Evolutionary conservation across 1,139 yeast species (phyloP).

Genomic region (Pichia sp.): DNA sequence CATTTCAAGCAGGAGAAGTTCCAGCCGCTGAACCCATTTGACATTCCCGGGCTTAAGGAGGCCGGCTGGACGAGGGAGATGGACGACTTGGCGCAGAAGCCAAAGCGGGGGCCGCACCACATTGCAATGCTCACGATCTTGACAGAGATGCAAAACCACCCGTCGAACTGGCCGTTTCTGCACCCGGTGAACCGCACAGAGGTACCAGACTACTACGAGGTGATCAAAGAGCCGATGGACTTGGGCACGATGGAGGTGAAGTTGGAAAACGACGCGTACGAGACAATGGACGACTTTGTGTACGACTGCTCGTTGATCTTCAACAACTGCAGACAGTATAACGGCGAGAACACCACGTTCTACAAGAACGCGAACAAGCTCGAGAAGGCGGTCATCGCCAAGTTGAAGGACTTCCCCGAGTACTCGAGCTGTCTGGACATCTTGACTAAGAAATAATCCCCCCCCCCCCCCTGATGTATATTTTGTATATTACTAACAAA

Average conservation of each 20-base stretch:
- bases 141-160: constrained; percentile 86
- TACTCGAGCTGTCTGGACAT: constrained; percentile 51
- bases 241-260: constrained; percentile 91
- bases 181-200: constrained; percentile 91
- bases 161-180: constrained; percentile 98
- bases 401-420: constrained; percentile 80
- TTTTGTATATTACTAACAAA: constrained; percentile 2
- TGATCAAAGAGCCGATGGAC: constrained; percentile 99
- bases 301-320: constrained; percentile 84
- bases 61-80: constrained; percentile 98
- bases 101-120: constrained; percentile 92
- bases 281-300: constrained; percentile 83
- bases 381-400: constrained; percentile 79
- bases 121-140: constrained; percentile 87
- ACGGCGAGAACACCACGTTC: constrained; percentile 86
- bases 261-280: constrained; percentile 87
- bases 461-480: too few species aligned
- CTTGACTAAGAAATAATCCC: constrained; percentile 21
- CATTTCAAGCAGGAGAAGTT: constrained; percentile 56
- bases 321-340: constrained; percentile 86
- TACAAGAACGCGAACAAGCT: constrained; percentile 87
- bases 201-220: constrained; percentile 94
- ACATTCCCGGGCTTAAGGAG: constrained; percentile 82
- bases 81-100: constrained; percentile 94
- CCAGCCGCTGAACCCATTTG: constrained; percentile 56